These are phyloP conservation scores for Aspergillus pseudoviridinutans DNA, from an alignment of 2,329 filamentous ascomycete species.

Conservation along the genomic window DNA sequence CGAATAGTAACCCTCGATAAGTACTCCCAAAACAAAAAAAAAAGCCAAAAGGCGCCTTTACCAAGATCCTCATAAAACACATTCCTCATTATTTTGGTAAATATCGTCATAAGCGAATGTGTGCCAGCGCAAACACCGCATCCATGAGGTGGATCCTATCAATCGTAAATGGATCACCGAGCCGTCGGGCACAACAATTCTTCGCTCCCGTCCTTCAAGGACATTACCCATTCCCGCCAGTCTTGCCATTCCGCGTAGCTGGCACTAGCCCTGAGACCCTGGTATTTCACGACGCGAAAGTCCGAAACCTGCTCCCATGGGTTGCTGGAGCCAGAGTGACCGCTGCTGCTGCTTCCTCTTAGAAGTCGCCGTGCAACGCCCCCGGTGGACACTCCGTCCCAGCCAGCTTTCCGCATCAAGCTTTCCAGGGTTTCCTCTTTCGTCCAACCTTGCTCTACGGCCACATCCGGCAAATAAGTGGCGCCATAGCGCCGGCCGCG, in stretches of 20 bases:
- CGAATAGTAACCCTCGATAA: background rate
- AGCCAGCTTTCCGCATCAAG: slow-evolving; percentile 92
- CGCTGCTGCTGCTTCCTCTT: slow-evolving; percentile 36
- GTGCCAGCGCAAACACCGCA: background rate
- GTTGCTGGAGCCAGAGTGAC: slow-evolving; percentile 15
- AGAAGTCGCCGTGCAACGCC: slow-evolving; percentile 36
- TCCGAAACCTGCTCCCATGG: slow-evolving; percentile 72
- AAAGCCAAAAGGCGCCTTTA: background rate
- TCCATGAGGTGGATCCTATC: background rate
- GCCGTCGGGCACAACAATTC: slow-evolving; percentile 14
- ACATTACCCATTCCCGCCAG: slow-evolving; percentile 69
- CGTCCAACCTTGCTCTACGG: slow-evolving; percentile 87
- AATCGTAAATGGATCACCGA: background rate
- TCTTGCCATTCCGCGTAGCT: slow-evolving; percentile 70
- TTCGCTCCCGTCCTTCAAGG: slow-evolving; percentile 26
- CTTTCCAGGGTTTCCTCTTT: slow-evolving; percentile 88
- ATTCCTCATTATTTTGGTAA: background rate
- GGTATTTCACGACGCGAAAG: slow-evolving; percentile 76
- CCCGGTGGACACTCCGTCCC: slow-evolving; percentile 57
- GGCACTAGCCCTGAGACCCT: slow-evolving; percentile 73
- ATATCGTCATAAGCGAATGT: background rate
- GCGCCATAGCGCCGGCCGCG: slow-evolving; percentile 70
- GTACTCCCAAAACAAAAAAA: background rate
- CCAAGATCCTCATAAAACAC: background rate
- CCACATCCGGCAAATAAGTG: slow-evolving; percentile 90